Percentiles rank a stretch among this genome's conserved stretches.
Conservation (phyloP, 2,329 filamentous ascomycete genomes). For the Xylaria multiplex region DNA sequence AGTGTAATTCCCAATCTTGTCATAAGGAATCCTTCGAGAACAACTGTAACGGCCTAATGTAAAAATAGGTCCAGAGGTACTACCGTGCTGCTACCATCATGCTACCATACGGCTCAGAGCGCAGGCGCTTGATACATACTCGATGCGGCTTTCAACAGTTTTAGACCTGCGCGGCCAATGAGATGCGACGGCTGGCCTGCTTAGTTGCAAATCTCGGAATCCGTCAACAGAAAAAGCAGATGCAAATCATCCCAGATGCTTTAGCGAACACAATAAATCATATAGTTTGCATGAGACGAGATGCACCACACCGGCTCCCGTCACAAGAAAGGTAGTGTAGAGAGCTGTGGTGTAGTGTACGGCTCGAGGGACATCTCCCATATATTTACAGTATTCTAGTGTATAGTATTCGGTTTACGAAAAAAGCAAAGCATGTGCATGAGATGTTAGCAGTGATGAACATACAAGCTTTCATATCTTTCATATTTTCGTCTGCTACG, state of each 20-base stretch:
- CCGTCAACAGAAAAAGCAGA: conserved; percentile 27
- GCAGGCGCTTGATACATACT: conserved; percentile 6
- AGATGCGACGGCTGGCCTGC: conserved; percentile 2
- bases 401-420: no score
- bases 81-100: neutral
- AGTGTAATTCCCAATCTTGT: neutral
- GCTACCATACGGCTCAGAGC: neutral
- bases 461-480: conserved; percentile 1
- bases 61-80: conserved; percentile 29
- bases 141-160: conserved; percentile 14
- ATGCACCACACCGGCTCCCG: neutral
- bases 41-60: conserved; percentile 16
- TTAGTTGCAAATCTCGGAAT: conserved; percentile 27
- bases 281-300: neutral
- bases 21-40: conserved; percentile 26
- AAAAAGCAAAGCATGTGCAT: no score
- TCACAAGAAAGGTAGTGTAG: neutral
- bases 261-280: conserved; percentile 24
- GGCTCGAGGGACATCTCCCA: neutral
- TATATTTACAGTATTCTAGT: no score
- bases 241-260: conserved; percentile 21
- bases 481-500: neutral
- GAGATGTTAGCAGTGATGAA: neutral
- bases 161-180: conserved; percentile 15
- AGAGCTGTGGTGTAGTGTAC: neutral